Evolutionary conservation across 208 protist genomes (phyloP).

Genomic region (Crithidia fasciculata): DNA sequence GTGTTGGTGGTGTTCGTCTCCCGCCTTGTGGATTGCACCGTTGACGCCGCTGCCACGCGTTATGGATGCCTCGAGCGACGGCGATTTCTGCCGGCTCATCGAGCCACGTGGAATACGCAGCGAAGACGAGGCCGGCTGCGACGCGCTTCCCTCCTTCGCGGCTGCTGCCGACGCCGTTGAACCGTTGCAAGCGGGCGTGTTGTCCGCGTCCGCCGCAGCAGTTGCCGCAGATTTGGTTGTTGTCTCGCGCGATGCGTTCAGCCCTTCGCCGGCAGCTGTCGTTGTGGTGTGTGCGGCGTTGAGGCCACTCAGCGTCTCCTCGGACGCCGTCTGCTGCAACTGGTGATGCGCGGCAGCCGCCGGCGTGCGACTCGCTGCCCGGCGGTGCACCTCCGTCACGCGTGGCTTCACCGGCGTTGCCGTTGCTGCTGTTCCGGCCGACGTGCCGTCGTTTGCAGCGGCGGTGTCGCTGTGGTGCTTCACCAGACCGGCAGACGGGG

Average conservation of each 20-base stretch:
- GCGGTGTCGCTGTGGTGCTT: neutral
- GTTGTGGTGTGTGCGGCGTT: too few relatives aligned
- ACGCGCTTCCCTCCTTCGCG: too few relatives aligned
- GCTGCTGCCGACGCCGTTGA: too few relatives aligned
- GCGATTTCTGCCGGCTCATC: conserved; percentile 9
- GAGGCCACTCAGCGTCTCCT: neutral
- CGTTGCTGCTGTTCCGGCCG: neutral
- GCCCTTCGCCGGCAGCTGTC: too few relatives aligned
- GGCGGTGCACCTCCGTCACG: conserved; percentile 20
- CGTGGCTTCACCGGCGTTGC: conserved; percentile 13
- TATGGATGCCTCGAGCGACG: neutral
- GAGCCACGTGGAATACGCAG: conserved; percentile 8
- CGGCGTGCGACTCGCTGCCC: neutral
- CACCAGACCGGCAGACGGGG: neutral
- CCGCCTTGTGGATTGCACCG: too few relatives aligned
- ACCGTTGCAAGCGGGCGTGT: neutral
- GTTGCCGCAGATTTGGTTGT: too few relatives aligned
- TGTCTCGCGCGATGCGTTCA: too few relatives aligned
- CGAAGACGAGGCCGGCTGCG: too few relatives aligned
- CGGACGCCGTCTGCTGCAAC: neutral
- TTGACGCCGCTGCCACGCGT: neutral
- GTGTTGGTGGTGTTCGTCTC: neutral
- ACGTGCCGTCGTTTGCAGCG: neutral
- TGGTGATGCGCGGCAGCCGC: neutral
- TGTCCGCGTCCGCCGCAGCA: neutral